phyloP scores from a whole-genome alignment of 768 basidiomycete species.

The Pleurotus citrinopileatus region DNA sequence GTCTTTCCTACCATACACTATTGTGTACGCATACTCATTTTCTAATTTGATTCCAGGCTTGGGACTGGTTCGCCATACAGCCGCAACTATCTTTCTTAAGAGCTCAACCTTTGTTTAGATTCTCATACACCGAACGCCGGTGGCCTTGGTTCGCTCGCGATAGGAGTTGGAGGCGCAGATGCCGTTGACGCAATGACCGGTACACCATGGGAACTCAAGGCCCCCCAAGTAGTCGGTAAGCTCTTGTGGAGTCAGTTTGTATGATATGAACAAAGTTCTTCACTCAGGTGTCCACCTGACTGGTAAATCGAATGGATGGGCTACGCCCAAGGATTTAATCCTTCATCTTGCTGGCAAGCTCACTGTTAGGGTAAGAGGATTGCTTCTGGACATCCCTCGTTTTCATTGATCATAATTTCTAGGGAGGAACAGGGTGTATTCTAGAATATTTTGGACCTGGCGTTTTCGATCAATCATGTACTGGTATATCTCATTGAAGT shows the following conservation, averaged over 20 bases:
- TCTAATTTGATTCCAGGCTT: constrained; percentile 54
- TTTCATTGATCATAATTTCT: neutral
- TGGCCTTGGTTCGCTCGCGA: constrained; percentile 93
- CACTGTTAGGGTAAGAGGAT: constrained; percentile 74
- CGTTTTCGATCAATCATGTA: constrained; percentile 86
- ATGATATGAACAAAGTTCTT: neutral
- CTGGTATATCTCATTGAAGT: constrained; percentile 48
- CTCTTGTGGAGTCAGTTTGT: neutral
- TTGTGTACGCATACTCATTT: too few relatives aligned
- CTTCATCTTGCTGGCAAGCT: constrained; percentile 91
- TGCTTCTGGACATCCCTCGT: neutral
- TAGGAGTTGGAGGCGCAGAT: constrained; percentile 99
- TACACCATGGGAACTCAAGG: constrained; percentile 97
- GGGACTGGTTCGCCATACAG: constrained; percentile 61
- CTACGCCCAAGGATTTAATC: constrained; percentile 95
- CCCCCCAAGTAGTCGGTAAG: constrained; percentile 79
- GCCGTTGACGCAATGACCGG: constrained; percentile 98
- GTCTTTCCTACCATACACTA: too few relatives aligned
- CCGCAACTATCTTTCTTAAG: neutral
- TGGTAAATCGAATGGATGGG: constrained; percentile 86
- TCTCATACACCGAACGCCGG: constrained; percentile 99
- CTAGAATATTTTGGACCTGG: constrained; percentile 97
- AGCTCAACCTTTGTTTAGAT: constrained; percentile 42
- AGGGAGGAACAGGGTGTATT: constrained; percentile 96
- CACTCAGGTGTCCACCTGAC: constrained; percentile 83